A percentile compares a stretch with the other conserved stretches of the same genome.
Conservation (phyloP, 495 filamentous ascomycete species). For the Penicillium alfredii region DNA sequence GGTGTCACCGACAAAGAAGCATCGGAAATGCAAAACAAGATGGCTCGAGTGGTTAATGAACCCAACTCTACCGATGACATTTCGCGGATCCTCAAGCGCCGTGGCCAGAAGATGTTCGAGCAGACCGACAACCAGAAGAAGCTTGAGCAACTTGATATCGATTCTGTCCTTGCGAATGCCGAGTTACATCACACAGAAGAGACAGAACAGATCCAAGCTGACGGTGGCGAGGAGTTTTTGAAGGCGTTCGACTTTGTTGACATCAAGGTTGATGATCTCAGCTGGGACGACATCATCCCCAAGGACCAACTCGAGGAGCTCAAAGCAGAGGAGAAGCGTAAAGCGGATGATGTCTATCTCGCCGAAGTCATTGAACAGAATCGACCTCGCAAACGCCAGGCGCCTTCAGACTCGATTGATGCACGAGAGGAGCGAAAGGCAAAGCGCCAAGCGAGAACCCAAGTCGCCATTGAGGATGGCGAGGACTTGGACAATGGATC, state of each 20-base stretch:
- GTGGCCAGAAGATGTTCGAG: conserved; percentile 96
- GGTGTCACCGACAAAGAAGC: conserved; percentile 87
- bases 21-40: conserved; percentile 64
- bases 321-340: conserved; percentile 80
- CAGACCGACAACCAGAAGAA: conserved; percentile 93
- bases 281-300: conserved; percentile 98
- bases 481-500: conserved; percentile 53
- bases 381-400: conserved; percentile 76
- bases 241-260: conserved; percentile 83
- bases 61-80: conserved; percentile 86
- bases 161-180: conserved; percentile 90
- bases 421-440: conserved; percentile 83
- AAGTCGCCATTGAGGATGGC: conserved; percentile 54
- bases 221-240: conserved; percentile 89
- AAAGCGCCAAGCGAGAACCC: conserved; percentile 83
- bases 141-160: conserved; percentile 96
- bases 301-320: conserved; percentile 83
- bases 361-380: conserved; percentile 78
- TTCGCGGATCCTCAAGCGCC: conserved; percentile 83
- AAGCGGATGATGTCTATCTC: conserved; percentile 76
- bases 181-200: conserved; percentile 94
- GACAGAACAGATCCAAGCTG: conserved; percentile 81
- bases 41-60: conserved; percentile 56
- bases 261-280: conserved; percentile 86
- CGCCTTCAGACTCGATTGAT: conserved; percentile 57